A percentile compares a stretch with the other conserved stretches of the same genome.
phyloP scores from a whole-genome alignment of 2,329 filamentous ascomycete species.

The Microcyclosporella mali region DNA sequence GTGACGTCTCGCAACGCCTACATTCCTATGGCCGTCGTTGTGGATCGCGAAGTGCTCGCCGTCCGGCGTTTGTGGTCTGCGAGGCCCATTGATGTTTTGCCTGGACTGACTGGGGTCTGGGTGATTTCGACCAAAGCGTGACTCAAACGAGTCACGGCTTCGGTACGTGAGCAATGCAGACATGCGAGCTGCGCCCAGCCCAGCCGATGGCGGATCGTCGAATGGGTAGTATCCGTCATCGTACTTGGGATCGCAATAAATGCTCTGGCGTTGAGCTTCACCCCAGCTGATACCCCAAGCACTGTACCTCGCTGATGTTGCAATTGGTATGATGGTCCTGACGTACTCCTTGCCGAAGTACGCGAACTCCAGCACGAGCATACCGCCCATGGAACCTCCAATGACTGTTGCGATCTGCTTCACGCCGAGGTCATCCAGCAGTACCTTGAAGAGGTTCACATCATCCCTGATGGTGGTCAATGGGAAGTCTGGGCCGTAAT shows the following conservation, averaged over 20 bases:
- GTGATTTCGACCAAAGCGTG: conserved; percentile 86
- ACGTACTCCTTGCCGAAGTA: conserved; percentile 87
- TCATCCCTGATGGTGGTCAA: conserved; percentile 93
- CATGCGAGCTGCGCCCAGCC: conserved; percentile 92
- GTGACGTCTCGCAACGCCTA: conserved; percentile 41
- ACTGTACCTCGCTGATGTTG: conserved; percentile 76
- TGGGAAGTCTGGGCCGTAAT: conserved; percentile 93
- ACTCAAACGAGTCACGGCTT: conserved; percentile 93
- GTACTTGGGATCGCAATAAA: conserved; percentile 97
- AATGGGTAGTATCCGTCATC: conserved; percentile 93
- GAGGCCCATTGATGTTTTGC: conserved; percentile 69
- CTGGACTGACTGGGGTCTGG: conserved; percentile 70
- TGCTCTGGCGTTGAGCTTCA: conserved; percentile 82
- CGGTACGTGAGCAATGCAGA: conserved; percentile 91
- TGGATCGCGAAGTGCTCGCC: conserved; percentile 48
- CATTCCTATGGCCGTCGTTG: conserved; percentile 47
- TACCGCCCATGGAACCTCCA: conserved; percentile 79
- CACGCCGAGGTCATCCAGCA: conserved; percentile 75
- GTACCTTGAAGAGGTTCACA: conserved; percentile 75
- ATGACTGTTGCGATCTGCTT: conserved; percentile 71
- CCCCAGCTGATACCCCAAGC: conserved; percentile 91
- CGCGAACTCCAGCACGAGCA: conserved; percentile 86
- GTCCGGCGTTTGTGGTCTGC: conserved; percentile 42
- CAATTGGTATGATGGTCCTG: conserved; percentile 72
- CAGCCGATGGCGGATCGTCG: conserved; percentile 76